A percentile compares a stretch with the other conserved stretches of the same genome.
Conservation (phyloP, 192 early-diverging fungal genomes). For the Geranomyces michiganensis region DNA sequence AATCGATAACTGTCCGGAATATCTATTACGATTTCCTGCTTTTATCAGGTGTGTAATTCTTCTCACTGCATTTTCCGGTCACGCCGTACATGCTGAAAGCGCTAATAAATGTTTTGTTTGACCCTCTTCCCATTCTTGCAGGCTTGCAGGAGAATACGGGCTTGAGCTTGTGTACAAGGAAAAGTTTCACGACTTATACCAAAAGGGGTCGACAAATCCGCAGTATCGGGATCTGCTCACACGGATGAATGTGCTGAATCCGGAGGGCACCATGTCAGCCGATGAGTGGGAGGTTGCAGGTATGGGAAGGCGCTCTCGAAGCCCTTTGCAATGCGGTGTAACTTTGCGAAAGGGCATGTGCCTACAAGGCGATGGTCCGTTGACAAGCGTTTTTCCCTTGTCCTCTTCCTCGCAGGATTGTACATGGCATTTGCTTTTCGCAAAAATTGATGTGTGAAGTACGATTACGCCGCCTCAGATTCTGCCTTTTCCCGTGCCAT, state of each 20-base stretch:
- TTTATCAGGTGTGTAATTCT: constrained; percentile 62
- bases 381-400: not conserved
- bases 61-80: too few relatives aligned
- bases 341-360: too few relatives aligned
- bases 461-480: not conserved
- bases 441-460: not conserved
- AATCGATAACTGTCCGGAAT: constrained; percentile 95
- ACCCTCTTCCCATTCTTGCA: constrained; percentile 31
- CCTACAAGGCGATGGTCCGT: too few relatives aligned
- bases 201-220: constrained; percentile 55
- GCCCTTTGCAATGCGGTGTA: too few relatives aligned
- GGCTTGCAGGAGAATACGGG: constrained; percentile 81
- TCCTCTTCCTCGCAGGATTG: not conserved
- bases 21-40: constrained; percentile 83
- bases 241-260: constrained; percentile 82
- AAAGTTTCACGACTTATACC: constrained; percentile 84
- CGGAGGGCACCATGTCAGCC: constrained; percentile 62
- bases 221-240: constrained; percentile 61
- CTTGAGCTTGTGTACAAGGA: constrained; percentile 74
- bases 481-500: constrained; percentile 3
- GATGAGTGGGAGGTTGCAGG: constrained; percentile 96
- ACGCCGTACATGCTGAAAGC: not conserved
- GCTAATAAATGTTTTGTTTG: not conserved
- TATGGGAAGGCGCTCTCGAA: not conserved
- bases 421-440: constrained; percentile 1